phyloP scores from a whole-genome alignment of 176 grass and related monocot species.

The Avena eriantha region DNA sequence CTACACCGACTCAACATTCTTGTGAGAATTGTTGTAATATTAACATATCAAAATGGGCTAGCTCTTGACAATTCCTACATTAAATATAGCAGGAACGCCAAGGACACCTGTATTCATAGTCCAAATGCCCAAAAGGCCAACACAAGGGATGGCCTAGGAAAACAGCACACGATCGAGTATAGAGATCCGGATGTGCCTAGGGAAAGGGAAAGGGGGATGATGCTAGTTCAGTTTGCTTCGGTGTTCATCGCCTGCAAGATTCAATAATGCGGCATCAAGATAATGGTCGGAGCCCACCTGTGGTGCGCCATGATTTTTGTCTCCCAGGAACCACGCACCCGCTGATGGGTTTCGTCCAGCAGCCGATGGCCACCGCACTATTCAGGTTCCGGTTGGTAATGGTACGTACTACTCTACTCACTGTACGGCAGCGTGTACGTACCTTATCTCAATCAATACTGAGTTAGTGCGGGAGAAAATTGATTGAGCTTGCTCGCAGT shows the following conservation, averaged over 20 bases:
- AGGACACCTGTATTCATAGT: neutral
- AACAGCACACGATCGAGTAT: neutral
- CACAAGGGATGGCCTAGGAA: neutral
- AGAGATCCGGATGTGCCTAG: conserved; percentile 15
- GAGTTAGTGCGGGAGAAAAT: neutral
- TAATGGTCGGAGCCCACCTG: conserved; percentile 22
- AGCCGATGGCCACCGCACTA: neutral
- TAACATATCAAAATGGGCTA: neutral
- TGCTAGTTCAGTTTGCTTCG: conserved; percentile 21
- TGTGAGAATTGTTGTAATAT: neutral
- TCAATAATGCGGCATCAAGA: conserved; percentile 37
- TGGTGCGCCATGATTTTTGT: conserved; percentile 45
- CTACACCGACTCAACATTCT: neutral
- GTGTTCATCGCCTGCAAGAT: neutral
- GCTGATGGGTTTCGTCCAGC: conserved; percentile 4
- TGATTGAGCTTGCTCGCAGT: neutral
- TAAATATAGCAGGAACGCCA: neutral
- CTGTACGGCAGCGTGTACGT: conserved; percentile 41
- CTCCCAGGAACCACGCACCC: conserved; percentile 7
- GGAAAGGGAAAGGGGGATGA: conserved; percentile 31
- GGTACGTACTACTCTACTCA: neutral
- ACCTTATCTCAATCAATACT: too few relatives aligned
- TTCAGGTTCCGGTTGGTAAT: conserved; percentile 11
- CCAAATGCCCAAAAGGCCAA: neutral
- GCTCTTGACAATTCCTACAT: neutral